These are phyloP conservation scores for Aspergillus indologenus DNA, from an alignment of 495 filamentous ascomycete species.

Conservation along the genomic window DNA sequence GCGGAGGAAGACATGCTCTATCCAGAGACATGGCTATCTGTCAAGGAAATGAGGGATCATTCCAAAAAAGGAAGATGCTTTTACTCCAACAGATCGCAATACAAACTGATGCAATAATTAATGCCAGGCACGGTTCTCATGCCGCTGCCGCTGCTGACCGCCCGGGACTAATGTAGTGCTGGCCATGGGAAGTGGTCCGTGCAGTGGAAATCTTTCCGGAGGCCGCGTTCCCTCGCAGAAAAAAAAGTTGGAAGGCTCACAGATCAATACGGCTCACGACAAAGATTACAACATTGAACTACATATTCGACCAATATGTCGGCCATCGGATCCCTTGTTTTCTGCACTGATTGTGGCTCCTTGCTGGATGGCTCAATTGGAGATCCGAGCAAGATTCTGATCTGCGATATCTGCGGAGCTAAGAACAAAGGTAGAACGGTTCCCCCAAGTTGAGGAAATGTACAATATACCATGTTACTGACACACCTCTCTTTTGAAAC, in stretches of 20 bases:
- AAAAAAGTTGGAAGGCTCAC: constrained; percentile 17
- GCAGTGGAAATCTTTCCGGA: constrained; percentile 25
- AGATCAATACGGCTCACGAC: constrained; percentile 14
- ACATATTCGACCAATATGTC: constrained; percentile 57
- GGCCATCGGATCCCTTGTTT: constrained; percentile 83
- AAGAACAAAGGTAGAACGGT: constrained; percentile 66
- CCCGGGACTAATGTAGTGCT: constrained; percentile 26
- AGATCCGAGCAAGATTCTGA: constrained; percentile 66
- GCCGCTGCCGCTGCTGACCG: constrained; percentile 37
- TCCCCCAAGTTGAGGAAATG: no score
- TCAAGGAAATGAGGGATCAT: constrained; percentile 15
- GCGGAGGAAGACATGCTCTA: constrained; percentile 47
- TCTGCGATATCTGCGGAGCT: constrained; percentile 81
- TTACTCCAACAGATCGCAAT: neutral
- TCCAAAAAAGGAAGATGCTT: constrained; percentile 1
- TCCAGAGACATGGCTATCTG: constrained; percentile 47
- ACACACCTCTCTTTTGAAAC: neutral
- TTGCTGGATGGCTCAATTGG: constrained; percentile 78
- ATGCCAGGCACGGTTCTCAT: constrained; percentile 30
- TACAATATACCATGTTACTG: constrained; percentile 8
- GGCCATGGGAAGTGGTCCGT: constrained; percentile 25
- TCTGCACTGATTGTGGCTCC: constrained; percentile 92
- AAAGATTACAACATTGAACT: constrained; percentile 5
- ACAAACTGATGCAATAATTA: constrained; percentile 24
- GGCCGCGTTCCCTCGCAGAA: constrained; percentile 9